phyloP scores from a whole-genome alignment of 2,329 filamentous ascomycete species.

The Neospermospora avenae region DNA sequence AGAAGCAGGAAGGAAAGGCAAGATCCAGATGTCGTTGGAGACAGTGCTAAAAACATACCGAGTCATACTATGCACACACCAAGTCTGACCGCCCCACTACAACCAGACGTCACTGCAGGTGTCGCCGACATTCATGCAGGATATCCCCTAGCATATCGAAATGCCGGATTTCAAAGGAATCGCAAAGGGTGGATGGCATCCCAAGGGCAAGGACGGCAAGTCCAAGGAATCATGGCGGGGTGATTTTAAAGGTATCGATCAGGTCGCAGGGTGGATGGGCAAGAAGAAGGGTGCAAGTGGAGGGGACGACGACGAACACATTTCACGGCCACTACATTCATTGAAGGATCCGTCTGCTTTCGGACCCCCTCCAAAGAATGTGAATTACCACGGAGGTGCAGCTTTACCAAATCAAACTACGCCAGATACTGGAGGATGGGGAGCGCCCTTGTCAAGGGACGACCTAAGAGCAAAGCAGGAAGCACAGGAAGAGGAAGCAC shows the following conservation, averaged over 20 bases:
- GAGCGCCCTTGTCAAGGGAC: slow-evolving; percentile 42
- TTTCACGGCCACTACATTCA: slow-evolving; percentile 50
- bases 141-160: no score
- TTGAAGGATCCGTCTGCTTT: slow-evolving; percentile 64
- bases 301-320: slow-evolving; percentile 25
- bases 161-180: slow-evolving; percentile 48
- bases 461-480: slow-evolving; percentile 34
- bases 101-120: slow-evolving; percentile 10
- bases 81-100: slow-evolving; percentile 12
- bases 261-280: slow-evolving; percentile 37
- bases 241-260: slow-evolving; percentile 37
- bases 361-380: slow-evolving; percentile 62
- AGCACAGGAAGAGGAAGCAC: slow-evolving; percentile 30
- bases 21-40: not conserved
- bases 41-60: not conserved
- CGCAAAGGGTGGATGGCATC: slow-evolving; percentile 52
- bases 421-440: slow-evolving; percentile 39
- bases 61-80: not conserved
- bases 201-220: slow-evolving; percentile 48
- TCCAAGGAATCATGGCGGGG: slow-evolving; percentile 50
- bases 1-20: not conserved
- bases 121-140: not conserved
- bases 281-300: slow-evolving; percentile 32
- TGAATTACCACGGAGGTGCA: slow-evolving; percentile 33
- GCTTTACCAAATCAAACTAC: slow-evolving; percentile 31